Evolutionary conservation across 1,139 yeast species (phyloP).

Genomic region (Scheffersomyces parashehatae): DNA sequence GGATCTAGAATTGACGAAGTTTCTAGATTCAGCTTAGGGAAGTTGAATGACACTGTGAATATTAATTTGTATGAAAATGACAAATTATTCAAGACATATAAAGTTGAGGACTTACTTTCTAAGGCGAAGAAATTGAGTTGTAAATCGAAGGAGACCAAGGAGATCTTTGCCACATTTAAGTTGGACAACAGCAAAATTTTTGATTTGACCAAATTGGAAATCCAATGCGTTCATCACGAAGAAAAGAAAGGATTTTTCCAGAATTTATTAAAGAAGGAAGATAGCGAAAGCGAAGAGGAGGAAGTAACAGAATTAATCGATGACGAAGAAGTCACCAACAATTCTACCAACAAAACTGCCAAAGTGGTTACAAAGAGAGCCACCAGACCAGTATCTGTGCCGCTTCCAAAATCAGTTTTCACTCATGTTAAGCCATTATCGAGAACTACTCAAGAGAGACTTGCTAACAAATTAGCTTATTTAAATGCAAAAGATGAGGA

Average conservation of each 20-base stretch:
- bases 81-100: constrained; percentile 40
- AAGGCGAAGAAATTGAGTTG: constrained; percentile 46
- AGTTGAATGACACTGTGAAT: constrained; percentile 28
- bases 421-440: constrained; percentile 49
- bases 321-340: constrained; percentile 13
- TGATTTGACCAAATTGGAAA: constrained; percentile 39
- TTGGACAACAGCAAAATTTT: constrained; percentile 55
- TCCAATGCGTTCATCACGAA: constrained; percentile 35
- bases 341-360: constrained; percentile 15
- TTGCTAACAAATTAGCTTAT: constrained; percentile 26
- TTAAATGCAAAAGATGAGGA: constrained; percentile 48
- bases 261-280: constrained; percentile 26
- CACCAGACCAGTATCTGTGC: constrained; percentile 17
- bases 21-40: constrained; percentile 34
- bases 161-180: constrained; percentile 43
- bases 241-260: constrained; percentile 25
- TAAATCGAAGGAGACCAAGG: constrained; percentile 36
- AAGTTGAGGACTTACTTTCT: constrained; percentile 30
- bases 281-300: constrained; percentile 17
- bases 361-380: constrained; percentile 8
- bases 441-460: constrained; percentile 34
- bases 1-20: constrained; percentile 37
- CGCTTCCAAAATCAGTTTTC: constrained; percentile 33
- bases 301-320: constrained; percentile 8
- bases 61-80: constrained; percentile 60